These are phyloP conservation scores for Neurospora sp. DNA, from an alignment of 495 filamentous ascomycete species.

Conservation along the genomic window DNA sequence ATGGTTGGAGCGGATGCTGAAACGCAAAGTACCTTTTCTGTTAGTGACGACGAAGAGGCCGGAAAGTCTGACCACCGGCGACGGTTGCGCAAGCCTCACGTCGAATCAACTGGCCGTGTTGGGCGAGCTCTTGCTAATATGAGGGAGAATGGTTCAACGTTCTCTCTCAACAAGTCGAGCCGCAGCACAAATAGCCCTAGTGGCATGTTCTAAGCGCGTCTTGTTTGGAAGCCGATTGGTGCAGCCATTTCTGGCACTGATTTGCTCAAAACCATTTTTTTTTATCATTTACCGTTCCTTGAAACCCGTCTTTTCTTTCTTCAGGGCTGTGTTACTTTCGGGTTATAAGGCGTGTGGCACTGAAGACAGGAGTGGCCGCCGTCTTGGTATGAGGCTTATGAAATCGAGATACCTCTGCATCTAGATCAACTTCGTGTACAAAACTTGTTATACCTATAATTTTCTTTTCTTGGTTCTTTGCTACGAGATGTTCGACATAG, in stretches of 20 bases:
- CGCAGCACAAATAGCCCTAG: conserved; percentile 26
- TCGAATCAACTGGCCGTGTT: conserved; percentile 33
- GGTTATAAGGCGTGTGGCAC: not conserved
- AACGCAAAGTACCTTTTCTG: conserved; percentile 40
- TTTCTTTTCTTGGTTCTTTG: conserved; percentile 7
- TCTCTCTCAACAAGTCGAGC: conserved; percentile 18
- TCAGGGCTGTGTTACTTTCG: conserved; percentile 9
- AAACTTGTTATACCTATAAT: not conserved
- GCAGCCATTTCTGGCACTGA: not conserved
- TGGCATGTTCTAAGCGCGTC: conserved; percentile 33
- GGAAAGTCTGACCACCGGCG: conserved; percentile 26
- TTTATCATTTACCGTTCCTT: conserved; percentile 10
- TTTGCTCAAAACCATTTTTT: conserved; percentile 5
- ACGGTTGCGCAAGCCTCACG: conserved; percentile 39
- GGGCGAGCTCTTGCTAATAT: conserved; percentile 28
- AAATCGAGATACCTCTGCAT: conserved; percentile 24
- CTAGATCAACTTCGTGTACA: conserved; percentile 2
- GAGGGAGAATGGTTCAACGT: conserved; percentile 33
- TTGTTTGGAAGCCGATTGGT: conserved; percentile 2
- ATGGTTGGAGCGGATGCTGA: conserved; percentile 20
- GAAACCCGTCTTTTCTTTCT: conserved; percentile 11
- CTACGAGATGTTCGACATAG: not conserved
- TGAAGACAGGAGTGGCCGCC: not conserved
- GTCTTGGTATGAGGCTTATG: conserved; percentile 13
- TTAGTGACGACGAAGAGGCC: conserved; percentile 41